Evolutionary conservation across 495 filamentous ascomycete species (phyloP).

Genomic region (Monascus purpureus): DNA sequence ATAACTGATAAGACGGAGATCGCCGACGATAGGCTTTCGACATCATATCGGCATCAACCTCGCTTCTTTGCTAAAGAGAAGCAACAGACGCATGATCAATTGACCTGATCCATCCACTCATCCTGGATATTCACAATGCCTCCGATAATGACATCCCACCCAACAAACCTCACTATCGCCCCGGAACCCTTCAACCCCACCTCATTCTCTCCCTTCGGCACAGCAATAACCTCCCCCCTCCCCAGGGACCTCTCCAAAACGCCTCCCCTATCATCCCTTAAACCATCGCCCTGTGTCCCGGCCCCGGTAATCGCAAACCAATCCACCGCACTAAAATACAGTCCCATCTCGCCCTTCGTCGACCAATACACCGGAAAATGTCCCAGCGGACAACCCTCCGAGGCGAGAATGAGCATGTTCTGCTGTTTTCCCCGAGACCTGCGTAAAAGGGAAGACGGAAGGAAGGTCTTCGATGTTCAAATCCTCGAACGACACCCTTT

Average conservation of each 20-base stretch:
- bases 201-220: conserved; percentile 70
- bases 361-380: conserved; percentile 50
- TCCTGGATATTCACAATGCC: too few relatives aligned
- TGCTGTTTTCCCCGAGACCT: conserved; percentile 59
- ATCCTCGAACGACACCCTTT: conserved; percentile 89
- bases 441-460: conserved; percentile 11
- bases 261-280: conserved; percentile 21
- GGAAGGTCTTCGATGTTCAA: conserved; percentile 45
- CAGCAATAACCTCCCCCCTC: conserved; percentile 61
- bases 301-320: conserved; percentile 56
- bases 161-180: conserved; percentile 11
- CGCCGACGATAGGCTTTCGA: too few relatives aligned
- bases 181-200: conserved; percentile 47
- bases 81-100: too few relatives aligned
- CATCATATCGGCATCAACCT: too few relatives aligned
- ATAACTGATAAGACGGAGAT: too few relatives aligned
- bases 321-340: conserved; percentile 74
- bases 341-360: conserved; percentile 53
- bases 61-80: too few relatives aligned
- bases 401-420: conserved; percentile 74
- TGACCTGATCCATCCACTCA: too few relatives aligned
- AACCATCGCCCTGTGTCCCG: conserved; percentile 20
- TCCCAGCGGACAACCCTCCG: conserved; percentile 45
- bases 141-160: background rate
- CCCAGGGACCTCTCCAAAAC: conserved; percentile 35